Conservation (phyloP, 371 early-diverging fungal species). For the Circinella minor region DNA sequence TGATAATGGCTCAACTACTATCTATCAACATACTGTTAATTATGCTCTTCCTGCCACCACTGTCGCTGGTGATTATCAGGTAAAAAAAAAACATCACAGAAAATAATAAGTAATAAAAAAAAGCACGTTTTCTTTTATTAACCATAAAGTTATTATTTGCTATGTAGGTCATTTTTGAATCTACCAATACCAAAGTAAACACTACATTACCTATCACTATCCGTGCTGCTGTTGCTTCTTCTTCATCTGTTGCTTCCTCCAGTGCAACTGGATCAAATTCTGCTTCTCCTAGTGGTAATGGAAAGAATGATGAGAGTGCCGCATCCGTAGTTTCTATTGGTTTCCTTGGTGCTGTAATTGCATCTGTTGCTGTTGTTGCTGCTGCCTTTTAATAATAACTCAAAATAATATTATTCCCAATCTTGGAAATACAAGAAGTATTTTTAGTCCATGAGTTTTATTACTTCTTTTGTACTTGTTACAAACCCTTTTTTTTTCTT, state of each 20-base stretch:
- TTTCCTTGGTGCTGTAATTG: not conserved
- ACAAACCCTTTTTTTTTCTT: not conserved
- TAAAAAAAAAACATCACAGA: slow-evolving; percentile 10
- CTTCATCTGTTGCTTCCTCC: slow-evolving; percentile 13
- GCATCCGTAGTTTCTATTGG: not conserved
- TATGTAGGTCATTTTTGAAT: slow-evolving; percentile 32
- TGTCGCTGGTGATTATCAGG: slow-evolving; percentile 37
- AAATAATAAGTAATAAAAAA: not conserved
- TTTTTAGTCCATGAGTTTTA: slow-evolving; percentile 1
- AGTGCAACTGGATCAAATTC: not conserved
- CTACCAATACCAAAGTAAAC: slow-evolving; percentile 37
- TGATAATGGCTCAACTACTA: slow-evolving; percentile 3
- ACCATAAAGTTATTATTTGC: not conserved
- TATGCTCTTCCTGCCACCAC: slow-evolving; percentile 38
- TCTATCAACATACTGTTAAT: slow-evolving; percentile 24
- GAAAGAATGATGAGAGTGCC: not conserved
- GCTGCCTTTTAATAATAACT: not conserved
- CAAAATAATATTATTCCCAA: not conserved
- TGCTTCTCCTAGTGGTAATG: not conserved
- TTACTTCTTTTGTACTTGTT: not conserved
- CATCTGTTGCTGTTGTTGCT: not conserved
- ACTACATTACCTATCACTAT: slow-evolving; percentile 42
- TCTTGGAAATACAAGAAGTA: slow-evolving; percentile 2
- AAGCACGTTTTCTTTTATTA: not conserved
- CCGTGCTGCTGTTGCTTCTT: slow-evolving; percentile 29